Evolutionary conservation across 2,329 filamentous ascomycete species (phyloP).

Genomic region (Apiospora saccharicola): DNA sequence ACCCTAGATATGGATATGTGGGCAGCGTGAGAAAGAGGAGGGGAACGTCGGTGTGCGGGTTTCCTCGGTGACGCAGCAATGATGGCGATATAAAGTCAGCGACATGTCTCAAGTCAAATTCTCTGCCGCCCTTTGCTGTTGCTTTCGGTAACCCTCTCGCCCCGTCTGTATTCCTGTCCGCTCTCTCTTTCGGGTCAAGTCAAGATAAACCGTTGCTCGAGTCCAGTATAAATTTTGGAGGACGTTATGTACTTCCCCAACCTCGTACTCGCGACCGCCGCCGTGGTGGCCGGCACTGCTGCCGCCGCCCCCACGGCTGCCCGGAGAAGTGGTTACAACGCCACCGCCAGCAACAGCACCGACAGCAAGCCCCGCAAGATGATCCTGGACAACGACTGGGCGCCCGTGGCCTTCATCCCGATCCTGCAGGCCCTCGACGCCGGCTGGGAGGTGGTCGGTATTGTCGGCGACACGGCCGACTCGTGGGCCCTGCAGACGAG

Average conservation of each 20-base stretch:
- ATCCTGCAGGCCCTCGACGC: constrained; percentile 53
- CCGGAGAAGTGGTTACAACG: neutral
- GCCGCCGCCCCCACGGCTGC: neutral
- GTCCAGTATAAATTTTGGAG: neutral
- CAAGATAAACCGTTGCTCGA: constrained; percentile 14
- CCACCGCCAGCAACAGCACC: neutral
- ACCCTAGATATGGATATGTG: neutral
- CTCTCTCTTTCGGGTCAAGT: neutral
- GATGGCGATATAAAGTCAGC: constrained; percentile 18
- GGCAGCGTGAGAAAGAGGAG: neutral
- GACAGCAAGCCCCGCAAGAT: constrained; percentile 29
- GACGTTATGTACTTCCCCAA: constrained; percentile 10
- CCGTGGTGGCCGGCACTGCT: neutral
- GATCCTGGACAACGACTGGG: constrained; percentile 57
- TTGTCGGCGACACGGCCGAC: constrained; percentile 50
- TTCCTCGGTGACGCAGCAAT: neutral
- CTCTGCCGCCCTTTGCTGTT: neutral
- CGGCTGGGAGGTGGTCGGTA: constrained; percentile 52
- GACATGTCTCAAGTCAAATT: neutral
- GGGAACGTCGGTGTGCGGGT: constrained; percentile 2
- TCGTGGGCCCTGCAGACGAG: constrained; percentile 54
- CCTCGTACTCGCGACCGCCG: constrained; percentile 10
- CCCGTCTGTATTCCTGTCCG: neutral
- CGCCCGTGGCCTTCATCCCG: constrained; percentile 49
- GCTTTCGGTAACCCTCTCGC: neutral